These are phyloP conservation scores for Metschnikowia lochheadii DNA, from an alignment of 805 yeast species.

Conservation along the genomic window DNA sequence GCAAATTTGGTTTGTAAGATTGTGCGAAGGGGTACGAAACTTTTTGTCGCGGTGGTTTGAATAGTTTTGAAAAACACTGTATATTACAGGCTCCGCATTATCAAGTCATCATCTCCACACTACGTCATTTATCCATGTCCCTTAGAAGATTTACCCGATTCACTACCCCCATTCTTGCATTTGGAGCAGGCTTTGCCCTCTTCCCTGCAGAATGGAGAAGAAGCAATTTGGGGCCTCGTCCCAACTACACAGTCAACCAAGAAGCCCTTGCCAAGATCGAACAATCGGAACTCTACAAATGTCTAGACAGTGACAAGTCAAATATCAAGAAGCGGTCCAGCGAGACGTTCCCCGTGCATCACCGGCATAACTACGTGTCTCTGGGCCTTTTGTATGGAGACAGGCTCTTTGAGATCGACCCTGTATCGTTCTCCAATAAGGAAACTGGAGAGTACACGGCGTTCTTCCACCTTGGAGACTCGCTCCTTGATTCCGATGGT, in stretches of 20 bases:
- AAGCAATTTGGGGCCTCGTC: constrained; percentile 13
- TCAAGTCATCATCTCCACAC: too few species aligned
- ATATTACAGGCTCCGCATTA: too few species aligned
- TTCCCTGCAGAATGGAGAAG: constrained; percentile 19
- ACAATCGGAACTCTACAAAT: constrained; percentile 28
- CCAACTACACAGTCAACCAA: constrained; percentile 15
- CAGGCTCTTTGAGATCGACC: constrained; percentile 68
- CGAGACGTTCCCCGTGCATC: constrained; percentile 49
- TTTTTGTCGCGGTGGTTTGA: too few species aligned
- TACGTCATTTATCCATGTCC: neutral
- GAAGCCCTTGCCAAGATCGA: constrained; percentile 29
- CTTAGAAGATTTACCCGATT: constrained; percentile 11
- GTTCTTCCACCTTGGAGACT: constrained; percentile 67
- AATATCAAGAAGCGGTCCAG: constrained; percentile 10
- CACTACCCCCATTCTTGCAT: constrained; percentile 15
- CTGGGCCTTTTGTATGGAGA: constrained; percentile 70
- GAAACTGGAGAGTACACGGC: constrained; percentile 52
- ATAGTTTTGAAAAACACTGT: too few species aligned
- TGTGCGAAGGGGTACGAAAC: too few species aligned
- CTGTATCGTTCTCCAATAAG: constrained; percentile 56
- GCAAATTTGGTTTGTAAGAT: too few species aligned
- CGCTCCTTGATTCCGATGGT: constrained; percentile 63
- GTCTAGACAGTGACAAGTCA: constrained; percentile 6
- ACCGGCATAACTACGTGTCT: constrained; percentile 60
- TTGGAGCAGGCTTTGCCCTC: constrained; percentile 16